Evolutionary conservation across 768 basidiomycete species (phyloP).

Genomic region (Podaxis rugospora): DNA sequence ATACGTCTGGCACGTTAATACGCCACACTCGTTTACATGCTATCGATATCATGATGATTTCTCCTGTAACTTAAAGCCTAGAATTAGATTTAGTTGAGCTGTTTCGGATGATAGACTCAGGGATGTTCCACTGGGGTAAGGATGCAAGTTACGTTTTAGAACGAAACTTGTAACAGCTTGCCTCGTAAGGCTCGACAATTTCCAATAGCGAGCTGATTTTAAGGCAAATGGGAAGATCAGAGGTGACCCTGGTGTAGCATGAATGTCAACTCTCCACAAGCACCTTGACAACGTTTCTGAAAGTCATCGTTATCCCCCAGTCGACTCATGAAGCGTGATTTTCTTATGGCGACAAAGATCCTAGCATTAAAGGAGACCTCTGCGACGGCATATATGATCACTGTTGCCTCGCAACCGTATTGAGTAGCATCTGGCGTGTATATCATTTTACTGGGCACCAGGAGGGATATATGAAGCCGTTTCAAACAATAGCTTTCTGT

Average conservation of each 20-base stretch:
- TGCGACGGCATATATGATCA: too few relatives aligned
- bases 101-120: not conserved
- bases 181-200: too few relatives aligned
- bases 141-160: not conserved
- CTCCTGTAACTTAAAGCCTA: conserved; percentile 3
- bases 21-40: not conserved
- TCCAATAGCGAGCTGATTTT: too few relatives aligned
- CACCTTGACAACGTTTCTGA: too few relatives aligned
- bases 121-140: not conserved
- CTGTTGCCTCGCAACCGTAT: too few relatives aligned
- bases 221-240: too few relatives aligned
- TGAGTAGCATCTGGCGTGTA: not conserved
- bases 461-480: not conserved
- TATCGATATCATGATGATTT: not conserved
- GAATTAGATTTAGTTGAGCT: not conserved
- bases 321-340: too few relatives aligned
- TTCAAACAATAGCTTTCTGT: too few relatives aligned
- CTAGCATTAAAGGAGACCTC: not conserved
- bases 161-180: not conserved
- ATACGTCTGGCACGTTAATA: not conserved
- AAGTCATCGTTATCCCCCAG: too few relatives aligned
- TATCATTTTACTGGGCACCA: not conserved
- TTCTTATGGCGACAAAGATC: not conserved
- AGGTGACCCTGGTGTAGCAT: too few relatives aligned
- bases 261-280: too few relatives aligned